Evolutionary conservation across 176 grass and related monocot genomes (phyloP), one percentile per base, ranked within the genome.

Genomic region (Oryza glaberrima): DNA sequence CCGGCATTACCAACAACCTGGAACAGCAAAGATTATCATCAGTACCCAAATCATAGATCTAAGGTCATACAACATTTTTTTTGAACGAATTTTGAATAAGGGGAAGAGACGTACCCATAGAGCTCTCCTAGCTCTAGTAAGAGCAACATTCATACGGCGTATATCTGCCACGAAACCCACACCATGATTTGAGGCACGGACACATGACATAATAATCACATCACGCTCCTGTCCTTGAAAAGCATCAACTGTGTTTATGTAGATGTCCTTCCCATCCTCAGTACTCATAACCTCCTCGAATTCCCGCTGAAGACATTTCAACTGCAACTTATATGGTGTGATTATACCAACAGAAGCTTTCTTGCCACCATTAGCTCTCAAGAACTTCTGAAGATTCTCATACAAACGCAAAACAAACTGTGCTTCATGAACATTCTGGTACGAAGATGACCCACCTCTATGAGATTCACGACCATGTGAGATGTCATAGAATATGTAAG

Each of bases 161-260:
- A 99, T 96, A 79, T 99, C 97, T 79, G 97, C 94, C 84, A 99
- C 97, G 86, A 99, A 99, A 49, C 97, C 97, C 45, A 99, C 97
- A 28, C 97, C 97, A 85, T 96, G 94, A 69, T 86, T 94, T 69
- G 97, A 99, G 36, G 97, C 97, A 73, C 97, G 91, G 52, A 99
- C 97, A 5, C 97, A 99, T 38, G 97, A 99, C 97, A 99, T 99
- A 67, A 99, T 99, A 79, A 99, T 96, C 40, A 99, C 76, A 80
- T 99, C 97, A 65, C 97, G 94, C 86, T 99, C 97, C 86, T 99
- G 97, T 5, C 97, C 97, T 81, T 99, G 97, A 83, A 99, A 99
- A 80, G 97, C 97, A 94, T 99, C 97, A 41, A 99, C 94, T 32
- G 97, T 99, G 67, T 99, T 99, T 80, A 99, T 99, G 75, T 99